Conservation (phyloP, 352 stramenopile genomes). For the Globisporangium cederbergense region DNA sequence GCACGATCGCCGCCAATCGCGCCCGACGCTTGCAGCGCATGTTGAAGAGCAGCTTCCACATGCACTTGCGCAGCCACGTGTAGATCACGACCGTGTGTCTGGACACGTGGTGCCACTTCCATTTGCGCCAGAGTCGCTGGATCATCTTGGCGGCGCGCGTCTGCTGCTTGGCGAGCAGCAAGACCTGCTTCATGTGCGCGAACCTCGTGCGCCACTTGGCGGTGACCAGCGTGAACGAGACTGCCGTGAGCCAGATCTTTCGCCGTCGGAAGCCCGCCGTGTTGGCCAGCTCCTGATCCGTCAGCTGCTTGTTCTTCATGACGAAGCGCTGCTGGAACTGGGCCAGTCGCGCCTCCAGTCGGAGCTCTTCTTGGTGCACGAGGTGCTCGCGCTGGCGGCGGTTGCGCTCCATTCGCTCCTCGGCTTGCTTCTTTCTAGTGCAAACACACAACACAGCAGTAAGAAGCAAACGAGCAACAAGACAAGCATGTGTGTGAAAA, state of each 20-base stretch:
- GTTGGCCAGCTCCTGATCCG: conserved; percentile 28
- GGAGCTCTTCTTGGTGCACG: conserved; percentile 35
- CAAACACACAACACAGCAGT: conserved; percentile 11
- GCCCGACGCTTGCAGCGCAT: conserved; percentile 39
- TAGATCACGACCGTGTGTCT: conserved; percentile 62
- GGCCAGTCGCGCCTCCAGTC: conserved; percentile 28
- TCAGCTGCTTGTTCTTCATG: conserved; percentile 17
- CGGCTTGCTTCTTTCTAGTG: conserved; percentile 63
- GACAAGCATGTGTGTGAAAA: background rate
- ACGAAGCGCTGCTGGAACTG: conserved; percentile 35
- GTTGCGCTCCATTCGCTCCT: conserved; percentile 43
- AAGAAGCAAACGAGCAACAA: background rate
- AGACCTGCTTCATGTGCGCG: conserved; percentile 28
- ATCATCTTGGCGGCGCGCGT: conserved; percentile 45
- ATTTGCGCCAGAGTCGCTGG: conserved; percentile 57
- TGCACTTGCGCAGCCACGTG: conserved; percentile 62
- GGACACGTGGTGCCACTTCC: conserved; percentile 58
- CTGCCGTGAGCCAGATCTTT: conserved; percentile 51
- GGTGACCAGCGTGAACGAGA: conserved; percentile 38
- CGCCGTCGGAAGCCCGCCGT: conserved; percentile 31
- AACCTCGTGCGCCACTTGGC: conserved; percentile 35
- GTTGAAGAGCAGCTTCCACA: conserved; percentile 67
- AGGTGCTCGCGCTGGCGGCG: conserved; percentile 42
- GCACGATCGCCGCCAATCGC: conserved; percentile 34
- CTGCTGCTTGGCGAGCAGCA: conserved; percentile 30